A percentile compares a stretch with the other conserved stretches of the same genome.
These are phyloP conservation scores for Talaromyces pinophilus DNA, from an alignment of 2,329 filamentous ascomycete species.

Conservation along the genomic window DNA sequence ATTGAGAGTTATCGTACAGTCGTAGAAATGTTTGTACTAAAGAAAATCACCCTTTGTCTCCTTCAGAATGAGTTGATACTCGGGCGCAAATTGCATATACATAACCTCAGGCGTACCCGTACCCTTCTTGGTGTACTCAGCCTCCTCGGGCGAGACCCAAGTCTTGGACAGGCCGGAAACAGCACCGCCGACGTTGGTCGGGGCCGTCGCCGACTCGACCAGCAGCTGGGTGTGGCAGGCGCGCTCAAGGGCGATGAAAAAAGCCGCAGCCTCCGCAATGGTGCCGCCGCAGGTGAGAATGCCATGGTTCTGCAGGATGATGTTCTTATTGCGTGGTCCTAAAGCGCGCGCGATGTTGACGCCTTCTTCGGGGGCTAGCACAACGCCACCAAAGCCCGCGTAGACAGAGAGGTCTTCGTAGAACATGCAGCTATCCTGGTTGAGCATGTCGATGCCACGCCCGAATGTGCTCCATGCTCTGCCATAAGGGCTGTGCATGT, in stretches of 20 bases:
- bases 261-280: constrained; percentile 71
- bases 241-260: constrained; percentile 69
- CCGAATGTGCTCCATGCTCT: constrained; percentile 48
- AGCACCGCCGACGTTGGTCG: constrained; percentile 31
- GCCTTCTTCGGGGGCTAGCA: constrained; percentile 49
- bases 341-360: constrained; percentile 43
- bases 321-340: constrained; percentile 26
- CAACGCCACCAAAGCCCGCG: constrained; percentile 50
- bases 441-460: constrained; percentile 47
- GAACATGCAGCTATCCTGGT: constrained; percentile 39
- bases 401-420: constrained; percentile 38
- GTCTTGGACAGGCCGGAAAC: constrained; percentile 54
- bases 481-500: constrained; percentile 50
- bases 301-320: constrained; percentile 39
- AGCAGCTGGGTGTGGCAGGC: constrained; percentile 68
- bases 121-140: constrained; percentile 27
- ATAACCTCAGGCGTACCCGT: constrained; percentile 29
- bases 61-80: constrained; percentile 36
- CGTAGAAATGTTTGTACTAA: not conserved
- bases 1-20: not conserved
- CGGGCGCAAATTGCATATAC: constrained; percentile 42
- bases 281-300: constrained; percentile 63
- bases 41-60: constrained; percentile 38
- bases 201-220: constrained; percentile 61
- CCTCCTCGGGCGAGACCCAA: constrained; percentile 50